These are phyloP conservation scores for Elaeis guineensis DNA, from an alignment of 176 grass and related monocot species.

Conservation along the genomic window DNA sequence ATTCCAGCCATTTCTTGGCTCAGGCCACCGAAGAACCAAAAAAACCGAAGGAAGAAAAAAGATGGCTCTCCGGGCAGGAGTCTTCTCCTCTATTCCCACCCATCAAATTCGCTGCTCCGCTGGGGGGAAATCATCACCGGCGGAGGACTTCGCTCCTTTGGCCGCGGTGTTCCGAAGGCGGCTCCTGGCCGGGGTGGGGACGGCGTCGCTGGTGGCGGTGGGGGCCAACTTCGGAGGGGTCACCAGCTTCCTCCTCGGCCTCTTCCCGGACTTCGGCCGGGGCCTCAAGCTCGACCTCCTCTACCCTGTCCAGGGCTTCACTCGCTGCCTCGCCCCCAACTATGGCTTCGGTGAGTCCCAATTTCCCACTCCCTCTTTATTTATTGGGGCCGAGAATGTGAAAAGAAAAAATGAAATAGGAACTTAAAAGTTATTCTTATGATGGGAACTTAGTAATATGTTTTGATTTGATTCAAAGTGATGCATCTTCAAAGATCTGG, in stretches of 20 bases:
- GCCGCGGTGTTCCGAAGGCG: slow-evolving; percentile 65
- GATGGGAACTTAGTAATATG: too few species aligned
- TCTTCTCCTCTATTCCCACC: not conserved
- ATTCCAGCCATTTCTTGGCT: too few species aligned
- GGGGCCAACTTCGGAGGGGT: slow-evolving; percentile 79
- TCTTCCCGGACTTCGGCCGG: slow-evolving; percentile 61
- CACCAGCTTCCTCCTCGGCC: slow-evolving; percentile 84
- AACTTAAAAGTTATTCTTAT: too few species aligned
- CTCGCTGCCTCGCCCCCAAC: slow-evolving; percentile 65
- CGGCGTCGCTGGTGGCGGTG: slow-evolving; percentile 52
- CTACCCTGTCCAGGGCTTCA: slow-evolving; percentile 81
- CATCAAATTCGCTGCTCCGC: slow-evolving; percentile 17
- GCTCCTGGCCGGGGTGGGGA: slow-evolving; percentile 41
- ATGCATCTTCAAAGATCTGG: too few species aligned
- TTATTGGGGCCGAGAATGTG: not conserved
- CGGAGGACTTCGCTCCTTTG: slow-evolving; percentile 61
- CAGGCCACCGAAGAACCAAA: too few species aligned
- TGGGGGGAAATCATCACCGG: slow-evolving; percentile 2
- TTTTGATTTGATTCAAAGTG: too few species aligned
- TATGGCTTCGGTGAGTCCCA: slow-evolving; percentile 52
- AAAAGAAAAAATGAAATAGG: too few species aligned
- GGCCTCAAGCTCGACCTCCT: slow-evolving; percentile 71
- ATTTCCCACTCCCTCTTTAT: not conserved
- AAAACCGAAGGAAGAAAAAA: not conserved
- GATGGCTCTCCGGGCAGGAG: slow-evolving; percentile 6